phyloP scores from a whole-genome alignment of 306 rosid species.

The Dryas drummondii region DNA sequence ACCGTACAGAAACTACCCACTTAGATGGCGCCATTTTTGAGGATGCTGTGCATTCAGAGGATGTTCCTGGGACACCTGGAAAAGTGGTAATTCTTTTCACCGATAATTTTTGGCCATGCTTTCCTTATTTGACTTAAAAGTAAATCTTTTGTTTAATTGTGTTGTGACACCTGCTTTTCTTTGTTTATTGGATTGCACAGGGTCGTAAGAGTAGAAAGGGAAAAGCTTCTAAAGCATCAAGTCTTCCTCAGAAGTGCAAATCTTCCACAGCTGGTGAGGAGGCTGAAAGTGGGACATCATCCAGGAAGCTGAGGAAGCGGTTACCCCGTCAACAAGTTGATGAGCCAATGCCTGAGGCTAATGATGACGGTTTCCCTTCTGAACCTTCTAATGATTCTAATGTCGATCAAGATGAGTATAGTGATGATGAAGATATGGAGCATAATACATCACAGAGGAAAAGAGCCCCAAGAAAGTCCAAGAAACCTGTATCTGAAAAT shows the following conservation, averaged over 20 bases:
- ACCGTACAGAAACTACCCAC: conserved; percentile 24
- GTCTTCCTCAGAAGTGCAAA: conserved; percentile 32
- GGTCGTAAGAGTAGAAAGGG: conserved; percentile 31
- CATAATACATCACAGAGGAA: conserved; percentile 40
- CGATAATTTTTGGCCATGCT: conserved; percentile 5
- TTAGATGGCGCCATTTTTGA: conserved; percentile 36
- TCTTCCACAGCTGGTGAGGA: conserved; percentile 32
- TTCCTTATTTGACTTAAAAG: background rate
- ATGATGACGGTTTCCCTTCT: conserved; percentile 31
- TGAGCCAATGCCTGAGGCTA: conserved; percentile 34
- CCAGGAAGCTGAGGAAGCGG: conserved; percentile 48
- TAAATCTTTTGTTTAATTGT: conserved; percentile 7
- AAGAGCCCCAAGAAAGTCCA: conserved; percentile 39
- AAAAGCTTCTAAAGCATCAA: conserved; percentile 28
- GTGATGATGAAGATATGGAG: conserved; percentile 38
- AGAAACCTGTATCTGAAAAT: conserved; percentile 51
- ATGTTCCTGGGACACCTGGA: conserved; percentile 28
- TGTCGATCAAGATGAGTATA: conserved; percentile 40
- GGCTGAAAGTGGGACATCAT: conserved; percentile 39
- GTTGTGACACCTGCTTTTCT: conserved; percentile 20
- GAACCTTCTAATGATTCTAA: conserved; percentile 40
- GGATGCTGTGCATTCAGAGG: conserved; percentile 46
- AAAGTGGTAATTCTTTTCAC: conserved; percentile 35
- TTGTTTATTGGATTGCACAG: conserved; percentile 34
- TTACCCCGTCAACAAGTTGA: conserved; percentile 36